These are phyloP conservation scores for Talaromyces ruber DNA, from an alignment of 495 filamentous ascomycete species.

Conservation along the genomic window DNA sequence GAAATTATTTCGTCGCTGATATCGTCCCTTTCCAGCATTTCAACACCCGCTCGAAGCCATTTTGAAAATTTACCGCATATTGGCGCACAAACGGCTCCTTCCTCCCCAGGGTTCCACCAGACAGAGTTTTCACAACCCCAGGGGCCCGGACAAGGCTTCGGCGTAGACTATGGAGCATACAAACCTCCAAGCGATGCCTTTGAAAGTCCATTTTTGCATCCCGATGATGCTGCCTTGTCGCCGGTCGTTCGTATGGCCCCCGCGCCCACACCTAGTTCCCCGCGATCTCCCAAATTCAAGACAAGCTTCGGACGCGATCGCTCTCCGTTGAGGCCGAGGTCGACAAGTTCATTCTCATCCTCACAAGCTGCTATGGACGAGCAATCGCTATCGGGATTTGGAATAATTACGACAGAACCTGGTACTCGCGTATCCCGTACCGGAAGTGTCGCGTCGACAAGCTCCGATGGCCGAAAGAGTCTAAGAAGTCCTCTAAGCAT, in stretches of 20 bases:
- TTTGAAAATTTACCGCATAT: constrained; percentile 56
- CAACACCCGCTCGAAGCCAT: constrained; percentile 60
- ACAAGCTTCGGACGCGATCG: constrained; percentile 11
- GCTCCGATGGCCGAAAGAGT: constrained; percentile 30
- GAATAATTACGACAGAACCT: constrained; percentile 35
- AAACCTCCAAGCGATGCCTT: constrained; percentile 25
- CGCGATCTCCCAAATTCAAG: constrained; percentile 33
- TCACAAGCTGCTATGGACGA: constrained; percentile 23
- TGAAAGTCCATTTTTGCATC: constrained; percentile 42
- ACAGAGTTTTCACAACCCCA: constrained; percentile 12
- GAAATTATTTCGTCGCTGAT: constrained; percentile 93
- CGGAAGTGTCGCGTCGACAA: constrained; percentile 31
- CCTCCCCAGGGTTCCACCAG: constrained; percentile 34
- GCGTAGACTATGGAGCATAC: constrained; percentile 61
- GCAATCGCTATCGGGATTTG: constrained; percentile 19
- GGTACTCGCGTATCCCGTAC: constrained; percentile 29
- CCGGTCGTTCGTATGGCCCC: constrained; percentile 83
- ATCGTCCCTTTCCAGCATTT: constrained; percentile 83
- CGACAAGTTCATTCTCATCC: constrained; percentile 32
- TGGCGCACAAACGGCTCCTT: constrained; percentile 37
- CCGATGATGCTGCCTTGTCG: constrained; percentile 68
- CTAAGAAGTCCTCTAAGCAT: constrained; percentile 25
- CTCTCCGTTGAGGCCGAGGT: constrained; percentile 22
- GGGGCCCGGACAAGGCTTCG: constrained; percentile 43
- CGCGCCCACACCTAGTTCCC: constrained; percentile 49